phyloP scores from a whole-genome alignment of 2,329 filamentous ascomycete genomes.

The Boeremia exigua region DNA sequence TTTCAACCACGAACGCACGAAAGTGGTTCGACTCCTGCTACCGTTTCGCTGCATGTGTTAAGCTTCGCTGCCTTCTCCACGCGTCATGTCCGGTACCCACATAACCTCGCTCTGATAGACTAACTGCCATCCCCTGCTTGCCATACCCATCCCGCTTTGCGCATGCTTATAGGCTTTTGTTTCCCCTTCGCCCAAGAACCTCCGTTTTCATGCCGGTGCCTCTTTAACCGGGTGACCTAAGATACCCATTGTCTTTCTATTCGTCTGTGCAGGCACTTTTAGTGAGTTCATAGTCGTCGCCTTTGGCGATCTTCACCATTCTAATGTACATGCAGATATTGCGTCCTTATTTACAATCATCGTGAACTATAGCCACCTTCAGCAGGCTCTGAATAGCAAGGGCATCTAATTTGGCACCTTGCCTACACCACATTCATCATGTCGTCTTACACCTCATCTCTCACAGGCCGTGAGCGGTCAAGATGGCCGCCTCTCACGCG shows the following conservation, averaged over 20 bases:
- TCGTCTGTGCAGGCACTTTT: conserved; percentile 49
- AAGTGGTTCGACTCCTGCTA: conserved; percentile 46
- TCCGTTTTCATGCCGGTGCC: conserved; percentile 48
- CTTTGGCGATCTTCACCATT: conserved; percentile 12
- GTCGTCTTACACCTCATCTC: conserved; percentile 39
- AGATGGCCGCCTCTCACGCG: conserved; percentile 83
- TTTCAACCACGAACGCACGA: conserved; percentile 27
- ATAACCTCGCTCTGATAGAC: conserved; percentile 39
- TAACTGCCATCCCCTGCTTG: conserved; percentile 25
- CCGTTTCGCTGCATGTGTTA: conserved; percentile 39
- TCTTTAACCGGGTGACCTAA: conserved; percentile 46
- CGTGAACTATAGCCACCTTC: conserved; percentile 39
- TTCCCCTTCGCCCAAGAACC: conserved; percentile 39
- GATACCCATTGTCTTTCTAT: conserved; percentile 37
- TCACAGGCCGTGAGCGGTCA: conserved; percentile 66
- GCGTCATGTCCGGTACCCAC: conserved; percentile 37
- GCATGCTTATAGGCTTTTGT: conserved; percentile 49
- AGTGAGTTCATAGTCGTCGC: conserved; percentile 34
- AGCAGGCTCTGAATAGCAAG: conserved; percentile 50
- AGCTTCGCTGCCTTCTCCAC: conserved; percentile 35
- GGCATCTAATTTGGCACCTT: conserved; percentile 30
- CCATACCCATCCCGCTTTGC: conserved; percentile 22
- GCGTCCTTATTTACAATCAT: conserved; percentile 39
- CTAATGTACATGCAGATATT: conserved; percentile 37
- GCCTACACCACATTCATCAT: conserved; percentile 28